Evolutionary conservation across 23 red algal genomes (phyloP).

Genomic region (Gracilariopsis chorda): DNA sequence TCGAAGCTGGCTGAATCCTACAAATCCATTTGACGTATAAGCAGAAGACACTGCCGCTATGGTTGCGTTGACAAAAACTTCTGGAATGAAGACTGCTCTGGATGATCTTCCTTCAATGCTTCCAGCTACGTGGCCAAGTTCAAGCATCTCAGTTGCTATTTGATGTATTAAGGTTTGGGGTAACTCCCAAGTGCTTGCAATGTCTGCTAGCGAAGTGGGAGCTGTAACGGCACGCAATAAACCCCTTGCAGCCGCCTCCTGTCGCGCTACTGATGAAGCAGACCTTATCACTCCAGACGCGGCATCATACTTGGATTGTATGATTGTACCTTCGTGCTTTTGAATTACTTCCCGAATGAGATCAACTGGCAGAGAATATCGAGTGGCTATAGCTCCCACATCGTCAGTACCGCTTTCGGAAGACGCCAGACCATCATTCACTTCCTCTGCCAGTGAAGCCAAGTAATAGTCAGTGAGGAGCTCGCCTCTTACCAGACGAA

Average conservation of each 20-base stretch:
- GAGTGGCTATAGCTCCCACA: slow-evolving; percentile 41
- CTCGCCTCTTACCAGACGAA: slow-evolving; percentile 48
- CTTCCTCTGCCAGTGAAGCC: slow-evolving; percentile 36
- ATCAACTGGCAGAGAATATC: slow-evolving; percentile 51
- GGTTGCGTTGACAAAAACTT: slow-evolving; percentile 19
- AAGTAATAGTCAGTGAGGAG: slow-evolving; percentile 62
- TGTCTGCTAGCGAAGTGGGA: slow-evolving; percentile 20
- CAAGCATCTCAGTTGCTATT: slow-evolving; percentile 38
- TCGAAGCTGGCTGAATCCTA: not conserved
- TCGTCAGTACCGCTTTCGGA: slow-evolving; percentile 54
- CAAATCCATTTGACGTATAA: slow-evolving; percentile 40
- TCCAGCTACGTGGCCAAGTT: slow-evolving; percentile 15
- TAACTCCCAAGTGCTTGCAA: slow-evolving; percentile 8
- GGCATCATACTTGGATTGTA: slow-evolving; percentile 43
- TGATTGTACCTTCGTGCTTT: slow-evolving; percentile 7
- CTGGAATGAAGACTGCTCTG: slow-evolving; percentile 17
- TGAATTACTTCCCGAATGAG: slow-evolving; percentile 37
- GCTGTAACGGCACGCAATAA: slow-evolving; percentile 11
- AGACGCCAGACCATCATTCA: slow-evolving; percentile 27
- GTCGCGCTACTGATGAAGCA: not conserved
- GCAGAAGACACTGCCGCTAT: not conserved
- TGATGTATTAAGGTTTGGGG: not conserved
- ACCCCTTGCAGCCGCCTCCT: slow-evolving; percentile 44
- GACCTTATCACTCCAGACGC: slow-evolving; percentile 19
- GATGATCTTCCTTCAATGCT: slow-evolving; percentile 22